These are phyloP conservation scores for Talaromyces liani DNA, from an alignment of 495 filamentous ascomycete species.

Conservation along the genomic window DNA sequence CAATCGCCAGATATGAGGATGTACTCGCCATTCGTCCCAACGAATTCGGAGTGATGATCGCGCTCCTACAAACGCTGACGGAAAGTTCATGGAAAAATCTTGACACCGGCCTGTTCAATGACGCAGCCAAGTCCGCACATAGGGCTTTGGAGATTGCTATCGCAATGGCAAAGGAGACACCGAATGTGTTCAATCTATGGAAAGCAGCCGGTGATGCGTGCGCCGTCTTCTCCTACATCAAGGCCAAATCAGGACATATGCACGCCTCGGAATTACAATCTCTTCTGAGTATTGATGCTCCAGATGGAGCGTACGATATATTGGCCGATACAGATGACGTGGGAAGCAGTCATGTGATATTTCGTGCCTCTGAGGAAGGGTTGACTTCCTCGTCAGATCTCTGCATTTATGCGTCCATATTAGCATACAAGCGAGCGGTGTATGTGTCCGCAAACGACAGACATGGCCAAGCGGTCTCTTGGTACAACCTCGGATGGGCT, in stretches of 20 bases:
- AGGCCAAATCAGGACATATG: constrained; percentile 50
- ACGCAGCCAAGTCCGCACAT: constrained; percentile 58
- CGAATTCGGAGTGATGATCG: constrained; percentile 82
- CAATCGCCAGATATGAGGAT: constrained; percentile 64
- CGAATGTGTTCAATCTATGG: constrained; percentile 87
- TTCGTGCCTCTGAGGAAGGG: constrained; percentile 37
- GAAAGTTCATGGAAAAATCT: constrained; percentile 72
- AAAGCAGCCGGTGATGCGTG: constrained; percentile 89
- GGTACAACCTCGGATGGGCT: constrained; percentile 94
- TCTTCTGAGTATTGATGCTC: constrained; percentile 48
- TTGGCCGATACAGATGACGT: constrained; percentile 67
- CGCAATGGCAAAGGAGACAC: constrained; percentile 40
- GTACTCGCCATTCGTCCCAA: constrained; percentile 57
- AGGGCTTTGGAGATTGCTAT: constrained; percentile 50
- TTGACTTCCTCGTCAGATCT: constrained; percentile 26
- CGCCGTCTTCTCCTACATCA: constrained; percentile 71
- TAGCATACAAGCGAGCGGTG: constrained; percentile 83
- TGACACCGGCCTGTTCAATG: constrained; percentile 76
- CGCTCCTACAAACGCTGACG: constrained; percentile 76
- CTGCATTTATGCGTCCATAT: constrained; percentile 60
- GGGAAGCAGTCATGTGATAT: constrained; percentile 33
- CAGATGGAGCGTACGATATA: constrained; percentile 48
- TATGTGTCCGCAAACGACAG: constrained; percentile 62
- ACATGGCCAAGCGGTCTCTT: constrained; percentile 90
- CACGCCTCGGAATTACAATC: constrained; percentile 44